Conservation (phyloP, 176 grass and related monocot species). For the Tillandsia leiboldiana region DNA sequence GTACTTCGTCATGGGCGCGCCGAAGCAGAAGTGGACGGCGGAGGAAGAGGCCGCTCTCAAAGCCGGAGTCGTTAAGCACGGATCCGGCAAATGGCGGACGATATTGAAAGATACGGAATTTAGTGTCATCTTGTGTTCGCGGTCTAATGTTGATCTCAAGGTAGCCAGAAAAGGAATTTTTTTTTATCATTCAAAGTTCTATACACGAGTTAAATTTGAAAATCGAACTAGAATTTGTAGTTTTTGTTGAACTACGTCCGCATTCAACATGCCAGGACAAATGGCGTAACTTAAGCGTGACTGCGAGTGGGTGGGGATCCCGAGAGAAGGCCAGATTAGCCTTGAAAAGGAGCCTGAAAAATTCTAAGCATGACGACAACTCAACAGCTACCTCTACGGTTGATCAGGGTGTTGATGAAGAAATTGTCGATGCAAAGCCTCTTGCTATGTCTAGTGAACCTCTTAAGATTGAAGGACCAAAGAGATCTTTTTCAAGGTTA, state of each 20-base stretch:
- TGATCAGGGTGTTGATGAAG: conserved; percentile 21
- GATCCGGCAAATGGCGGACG: conserved; percentile 83
- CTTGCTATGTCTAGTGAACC: conserved; percentile 44
- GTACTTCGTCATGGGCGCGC: conserved; percentile 50
- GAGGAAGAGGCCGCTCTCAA: conserved; percentile 91
- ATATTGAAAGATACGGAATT: conserved; percentile 90
- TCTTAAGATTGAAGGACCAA: conserved; percentile 25
- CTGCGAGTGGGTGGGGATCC: conserved; percentile 64
- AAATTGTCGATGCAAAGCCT: conserved; percentile 42
- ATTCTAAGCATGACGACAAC: conserved; percentile 26
- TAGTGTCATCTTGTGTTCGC: conserved; percentile 41
- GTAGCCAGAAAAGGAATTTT: conserved; percentile 17
- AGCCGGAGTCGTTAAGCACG: conserved; percentile 84
- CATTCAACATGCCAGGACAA: conserved; percentile 52
- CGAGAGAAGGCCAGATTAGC: conserved; percentile 62
- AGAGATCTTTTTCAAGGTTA: conserved; percentile 57
- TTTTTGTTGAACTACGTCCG: background rate
- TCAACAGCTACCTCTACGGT: conserved; percentile 32
- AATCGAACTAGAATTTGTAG: background rate
- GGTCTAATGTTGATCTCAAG: conserved; percentile 99
- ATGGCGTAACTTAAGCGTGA: conserved; percentile 87
- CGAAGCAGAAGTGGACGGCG: conserved; percentile 85
- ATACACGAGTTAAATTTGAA: background rate
- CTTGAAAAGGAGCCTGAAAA: conserved; percentile 45
- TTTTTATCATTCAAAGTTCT: background rate